Evolutionary conservation across 331 rosid genomes (phyloP), one percentile per base, ranked within the genome.

Genomic region (Rosa hybrid): DNA sequence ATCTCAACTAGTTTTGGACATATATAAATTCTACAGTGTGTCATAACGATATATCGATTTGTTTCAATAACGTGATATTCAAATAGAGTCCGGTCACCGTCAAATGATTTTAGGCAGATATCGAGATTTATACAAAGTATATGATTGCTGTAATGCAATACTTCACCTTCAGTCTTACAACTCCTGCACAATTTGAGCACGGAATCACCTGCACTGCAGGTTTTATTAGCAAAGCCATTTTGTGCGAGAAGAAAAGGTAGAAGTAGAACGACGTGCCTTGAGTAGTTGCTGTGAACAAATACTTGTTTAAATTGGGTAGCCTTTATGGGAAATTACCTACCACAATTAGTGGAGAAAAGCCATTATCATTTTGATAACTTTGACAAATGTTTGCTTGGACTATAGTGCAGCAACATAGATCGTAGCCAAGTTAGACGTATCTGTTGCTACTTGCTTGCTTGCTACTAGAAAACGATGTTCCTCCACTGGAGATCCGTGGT

Each of bases 281-380:
- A 17, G 68, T 69, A 51, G 81, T 60, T 59, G 70, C 77, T 57
- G 41, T 34, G 27, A 79, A 71, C 65, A 0, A n/a, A 1, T 30
- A 57, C 25, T 79, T 12, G 23, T 78, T 54, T 51, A 20, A 80
- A 64, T 60, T n/a, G 71, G 67, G 65, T 18, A 51, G 21, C 18
- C 18, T 42, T 50, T 73, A 38, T 65, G 81, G 74, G 46, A 62
- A 62, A 50, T 72, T 62, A 72, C 68, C 77, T 17, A 77, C 68
- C 54, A 70, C 72, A 50, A 34, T 72, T 63, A 63, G 46, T 80
- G 83, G 83, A 59, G 45, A 63, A 49, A 80, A 72, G 74, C 17
- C 45, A 34, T 21, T 20, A 42, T 49, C 72, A 39, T 11, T 27
- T 71, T 57, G 62, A 12, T 51, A 62, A 77, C 65, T 48, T 48